Evolutionary conservation across 768 basidiomycete species (phyloP), one percentile per base, ranked within the genome.

Genomic region (Amanita molliuscula): DNA sequence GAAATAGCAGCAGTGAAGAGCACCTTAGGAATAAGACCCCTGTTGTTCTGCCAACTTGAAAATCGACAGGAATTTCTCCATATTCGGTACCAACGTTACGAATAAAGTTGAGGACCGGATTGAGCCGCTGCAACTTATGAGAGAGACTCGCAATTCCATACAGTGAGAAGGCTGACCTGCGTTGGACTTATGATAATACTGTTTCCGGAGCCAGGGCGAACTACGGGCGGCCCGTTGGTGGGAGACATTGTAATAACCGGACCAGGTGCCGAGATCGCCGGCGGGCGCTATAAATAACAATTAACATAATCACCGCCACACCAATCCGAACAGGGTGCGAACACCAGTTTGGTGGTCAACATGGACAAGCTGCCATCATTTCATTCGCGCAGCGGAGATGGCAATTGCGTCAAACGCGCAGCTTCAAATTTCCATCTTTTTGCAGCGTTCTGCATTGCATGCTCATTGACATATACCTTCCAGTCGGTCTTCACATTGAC

Each of bases 1-100:
- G 40, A 23, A 48, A 26, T 20, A 53, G 23, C 10, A 29, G 9
- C 29, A 25, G 31, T 43, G 31, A 20, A 23, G 7, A 23, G 33
- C 58, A 87, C 96, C 92, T 95, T 48, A 99, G 76, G 62, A 86
- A 99, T 20, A 99, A 67, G 8, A 94, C 86, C 16, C 93, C 88
- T 1, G 92, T 93, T 23, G 94, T 97, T 18, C 84, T 75, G 18
- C 96, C 96, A 15, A 99, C 94, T 63, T 97, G 93, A 64, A 88
- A 99, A 65, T 99, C 96, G 20, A 85, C 81, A 15, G 86, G 74
- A 53, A 98, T 93, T 60, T 98, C 94, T 0, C 89, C 89, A 58
- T 90, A 96, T 63, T 98, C 93, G 66, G 92, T 94, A 1, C 87
- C 80, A 2, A 96, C 87, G 66, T 90, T 89, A 53, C 84, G 78